These are phyloP conservation scores for Phytophthora ohioensis DNA, from an alignment of 352 stramenopile species.

Conservation along the genomic window DNA sequence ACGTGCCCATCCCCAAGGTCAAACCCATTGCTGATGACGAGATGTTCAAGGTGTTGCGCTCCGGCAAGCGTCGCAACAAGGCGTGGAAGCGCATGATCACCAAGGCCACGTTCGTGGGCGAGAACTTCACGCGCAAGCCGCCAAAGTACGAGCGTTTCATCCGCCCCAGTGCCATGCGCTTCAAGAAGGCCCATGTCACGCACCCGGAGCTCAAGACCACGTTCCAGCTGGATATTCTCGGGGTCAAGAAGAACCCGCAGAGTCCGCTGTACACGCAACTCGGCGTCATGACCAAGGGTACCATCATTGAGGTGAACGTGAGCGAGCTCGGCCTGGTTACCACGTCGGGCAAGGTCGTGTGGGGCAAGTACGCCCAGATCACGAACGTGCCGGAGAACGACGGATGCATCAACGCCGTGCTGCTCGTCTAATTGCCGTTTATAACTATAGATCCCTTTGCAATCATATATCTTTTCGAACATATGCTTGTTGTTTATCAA, in stretches of 20 bases:
- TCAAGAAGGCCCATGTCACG: constrained; percentile 99
- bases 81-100: constrained; percentile 92
- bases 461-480: constrained; percentile 37
- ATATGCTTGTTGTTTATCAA: not conserved
- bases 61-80: constrained; percentile 97
- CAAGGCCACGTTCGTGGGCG: constrained; percentile 98
- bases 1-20: constrained; percentile 99
- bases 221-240: constrained; percentile 99
- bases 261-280: constrained; percentile 97
- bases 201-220: constrained; percentile 99
- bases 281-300: constrained; percentile 99
- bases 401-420: constrained; percentile 99
- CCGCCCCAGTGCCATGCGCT: constrained; percentile 97
- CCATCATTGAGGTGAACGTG: constrained; percentile 99
- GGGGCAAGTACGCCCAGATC: constrained; percentile 99
- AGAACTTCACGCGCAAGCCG: constrained; percentile 99
- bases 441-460: constrained; percentile 50
- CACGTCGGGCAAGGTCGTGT: constrained; percentile 99
- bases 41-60: constrained; percentile 99
- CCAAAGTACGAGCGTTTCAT: constrained; percentile 99
- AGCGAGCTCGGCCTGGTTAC: constrained; percentile 99
- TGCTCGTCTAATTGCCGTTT: constrained; percentile 94
- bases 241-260: constrained; percentile 99
- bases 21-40: constrained; percentile 99
- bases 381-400: constrained; percentile 99